Evolutionary conservation across 1,284 basidiomycete genomes (phyloP).

Genomic region (Meira miltonrushii): DNA sequence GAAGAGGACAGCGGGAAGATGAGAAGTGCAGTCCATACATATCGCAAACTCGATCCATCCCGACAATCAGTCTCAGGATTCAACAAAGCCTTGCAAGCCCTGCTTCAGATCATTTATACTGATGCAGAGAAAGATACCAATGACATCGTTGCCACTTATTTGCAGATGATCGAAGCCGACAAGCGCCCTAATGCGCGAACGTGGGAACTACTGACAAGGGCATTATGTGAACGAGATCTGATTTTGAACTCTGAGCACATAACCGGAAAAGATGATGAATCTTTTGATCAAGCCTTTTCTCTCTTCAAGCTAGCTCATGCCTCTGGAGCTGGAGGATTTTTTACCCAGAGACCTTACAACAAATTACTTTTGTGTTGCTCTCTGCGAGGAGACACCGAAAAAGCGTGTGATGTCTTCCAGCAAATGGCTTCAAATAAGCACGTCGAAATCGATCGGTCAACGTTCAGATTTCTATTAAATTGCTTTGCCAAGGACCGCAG

Average conservation of each 20-base stretch:
- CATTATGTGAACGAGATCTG: conserved; percentile 66
- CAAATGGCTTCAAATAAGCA: conserved; percentile 61
- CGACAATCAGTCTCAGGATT: conserved; percentile 56
- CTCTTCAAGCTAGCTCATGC: conserved; percentile 57
- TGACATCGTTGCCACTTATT: conserved; percentile 61
- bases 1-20: conserved; percentile 17
- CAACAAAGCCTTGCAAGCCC: conserved; percentile 64
- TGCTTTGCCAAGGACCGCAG: conserved; percentile 37
- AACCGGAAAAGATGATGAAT: background rate
- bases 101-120: conserved; percentile 57
- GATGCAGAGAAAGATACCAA: conserved; percentile 63
- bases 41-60: conserved; percentile 34
- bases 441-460: conserved; percentile 55
- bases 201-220: conserved; percentile 66
- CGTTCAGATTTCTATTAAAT: conserved; percentile 63
- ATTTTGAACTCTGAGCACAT: background rate
- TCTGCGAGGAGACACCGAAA: conserved; percentile 60
- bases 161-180: conserved; percentile 66
- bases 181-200: conserved; percentile 66
- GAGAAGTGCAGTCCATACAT: conserved; percentile 21
- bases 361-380: conserved; percentile 66
- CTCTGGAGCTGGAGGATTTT: conserved; percentile 48
- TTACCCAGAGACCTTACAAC: conserved; percentile 56
- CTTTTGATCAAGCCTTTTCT: conserved; percentile 57
- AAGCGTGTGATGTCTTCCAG: conserved; percentile 66